phyloP scores from a whole-genome alignment of 2,329 filamentous ascomycete species.

The Tympanopsis confertula region DNA sequence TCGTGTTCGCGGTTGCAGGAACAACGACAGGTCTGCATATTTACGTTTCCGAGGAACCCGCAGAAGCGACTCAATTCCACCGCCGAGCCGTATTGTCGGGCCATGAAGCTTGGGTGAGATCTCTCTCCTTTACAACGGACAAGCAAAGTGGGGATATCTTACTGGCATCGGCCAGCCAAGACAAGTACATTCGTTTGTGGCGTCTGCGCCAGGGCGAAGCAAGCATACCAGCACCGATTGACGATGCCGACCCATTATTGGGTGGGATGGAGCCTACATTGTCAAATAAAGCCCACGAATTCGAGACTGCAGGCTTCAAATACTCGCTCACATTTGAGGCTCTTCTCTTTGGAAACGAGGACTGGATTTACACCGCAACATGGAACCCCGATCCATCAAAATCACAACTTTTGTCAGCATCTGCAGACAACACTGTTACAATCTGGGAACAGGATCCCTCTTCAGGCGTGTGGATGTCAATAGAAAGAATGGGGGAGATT shows the following conservation, averaged over 20 bases:
- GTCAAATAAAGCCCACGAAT: slow-evolving; percentile 78
- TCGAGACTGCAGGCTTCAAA: slow-evolving; percentile 47
- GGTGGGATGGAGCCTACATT: slow-evolving; percentile 55
- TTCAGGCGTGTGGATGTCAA: slow-evolving; percentile 86
- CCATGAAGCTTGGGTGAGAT: slow-evolving; percentile 91
- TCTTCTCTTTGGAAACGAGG: slow-evolving; percentile 84
- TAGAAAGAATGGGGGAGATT: slow-evolving; percentile 78
- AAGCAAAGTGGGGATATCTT: slow-evolving; percentile 55
- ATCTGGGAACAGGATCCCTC: slow-evolving; percentile 79
- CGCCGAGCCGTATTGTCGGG: slow-evolving; percentile 70
- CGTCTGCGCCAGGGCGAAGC: slow-evolving; percentile 63
- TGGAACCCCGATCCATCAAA: slow-evolving; percentile 14
- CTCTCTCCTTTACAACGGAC: slow-evolving; percentile 66
- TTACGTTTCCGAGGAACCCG: slow-evolving; percentile 43
- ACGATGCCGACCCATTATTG: slow-evolving; percentile 40
- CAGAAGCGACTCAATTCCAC: slow-evolving; percentile 39
- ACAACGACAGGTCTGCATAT: slow-evolving; percentile 76
- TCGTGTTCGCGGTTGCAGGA: slow-evolving; percentile 73
- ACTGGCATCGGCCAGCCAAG: slow-evolving; percentile 87
- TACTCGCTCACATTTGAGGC: slow-evolving; percentile 89
- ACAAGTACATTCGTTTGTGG: slow-evolving; percentile 95
- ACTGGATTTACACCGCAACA: slow-evolving; percentile 84
- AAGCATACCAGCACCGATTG: slow-evolving; percentile 34
- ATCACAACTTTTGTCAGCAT: slow-evolving; percentile 72
- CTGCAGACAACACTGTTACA: slow-evolving; percentile 86